Evolutionary conservation across 352 stramenopile species (phyloP).

Genomic region (Phytopythium mirpurense): DNA sequence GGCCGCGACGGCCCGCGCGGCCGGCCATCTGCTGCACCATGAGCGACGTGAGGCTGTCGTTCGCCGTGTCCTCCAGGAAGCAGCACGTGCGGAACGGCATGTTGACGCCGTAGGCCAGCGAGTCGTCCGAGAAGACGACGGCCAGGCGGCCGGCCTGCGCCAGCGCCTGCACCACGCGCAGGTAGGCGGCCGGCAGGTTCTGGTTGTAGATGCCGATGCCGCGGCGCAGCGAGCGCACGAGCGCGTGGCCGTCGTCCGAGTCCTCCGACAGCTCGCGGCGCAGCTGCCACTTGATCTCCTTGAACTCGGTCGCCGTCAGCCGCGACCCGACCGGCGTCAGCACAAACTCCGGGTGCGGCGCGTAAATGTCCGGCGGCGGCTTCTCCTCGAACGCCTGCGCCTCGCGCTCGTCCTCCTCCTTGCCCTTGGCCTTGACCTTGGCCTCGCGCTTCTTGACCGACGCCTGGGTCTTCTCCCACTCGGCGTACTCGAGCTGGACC

Average conservation of each 20-base stretch:
- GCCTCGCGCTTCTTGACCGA: conserved; percentile 91
- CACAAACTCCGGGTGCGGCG: conserved; percentile 97
- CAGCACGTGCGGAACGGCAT: conserved; percentile 99
- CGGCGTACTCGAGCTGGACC: conserved; percentile 89
- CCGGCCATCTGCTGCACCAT: conserved; percentile 99
- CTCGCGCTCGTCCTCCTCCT: conserved; percentile 79
- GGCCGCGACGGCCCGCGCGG: conserved; percentile 94
- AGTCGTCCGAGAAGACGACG: conserved; percentile 98
- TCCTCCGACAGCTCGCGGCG: conserved; percentile 76
- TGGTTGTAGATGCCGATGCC: conserved; percentile 99
- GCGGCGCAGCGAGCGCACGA: conserved; percentile 89
- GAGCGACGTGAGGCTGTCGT: conserved; percentile 91
- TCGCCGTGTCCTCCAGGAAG: conserved; percentile 97
- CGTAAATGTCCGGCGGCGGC: conserved; percentile 90
- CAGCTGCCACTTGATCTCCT: conserved; percentile 87
- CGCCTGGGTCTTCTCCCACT: conserved; percentile 85
- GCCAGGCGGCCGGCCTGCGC: conserved; percentile 95
- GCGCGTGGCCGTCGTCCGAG: conserved; percentile 72
- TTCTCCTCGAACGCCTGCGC: conserved; percentile 80
- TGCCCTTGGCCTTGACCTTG: conserved; percentile 93
- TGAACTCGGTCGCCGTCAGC: conserved; percentile 91
- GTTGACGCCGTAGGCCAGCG: conserved; percentile 98
- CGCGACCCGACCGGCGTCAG: conserved; percentile 91
- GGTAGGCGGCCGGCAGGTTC: conserved; percentile 95
- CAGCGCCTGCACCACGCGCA: conserved; percentile 95